Evolutionary conservation across 331 rosid genomes (phyloP).

Genomic region (Malus hybrid): DNA sequence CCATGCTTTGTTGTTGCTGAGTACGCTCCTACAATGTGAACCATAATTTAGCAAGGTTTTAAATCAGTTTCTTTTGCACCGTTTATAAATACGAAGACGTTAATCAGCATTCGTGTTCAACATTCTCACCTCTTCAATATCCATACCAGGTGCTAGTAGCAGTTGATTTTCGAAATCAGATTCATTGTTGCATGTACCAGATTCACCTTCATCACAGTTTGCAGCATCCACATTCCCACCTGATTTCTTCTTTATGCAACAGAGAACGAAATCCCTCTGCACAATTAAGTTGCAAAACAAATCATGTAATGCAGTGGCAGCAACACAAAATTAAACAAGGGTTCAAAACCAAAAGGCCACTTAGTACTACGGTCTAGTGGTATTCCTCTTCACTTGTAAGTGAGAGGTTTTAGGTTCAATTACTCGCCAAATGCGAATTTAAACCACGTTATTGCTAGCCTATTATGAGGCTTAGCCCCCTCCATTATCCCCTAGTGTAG

Average conservation of each 20-base stretch:
- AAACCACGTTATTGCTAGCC: no score
- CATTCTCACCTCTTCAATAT: constrained; percentile 12
- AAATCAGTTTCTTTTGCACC: no score
- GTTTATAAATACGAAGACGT: no score
- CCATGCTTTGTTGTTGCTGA: not conserved
- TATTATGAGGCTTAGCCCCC: no score
- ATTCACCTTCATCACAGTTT: constrained; percentile 18
- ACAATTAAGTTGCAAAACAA: constrained; percentile 1
- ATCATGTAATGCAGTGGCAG: not conserved
- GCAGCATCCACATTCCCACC: constrained; percentile 6
- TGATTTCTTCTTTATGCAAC: constrained; percentile 24
- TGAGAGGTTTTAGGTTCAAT: not conserved
- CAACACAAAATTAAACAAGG: not conserved
- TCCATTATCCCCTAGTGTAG: no score
- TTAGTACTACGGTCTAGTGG: no score
- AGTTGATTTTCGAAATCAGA: constrained; percentile 8
- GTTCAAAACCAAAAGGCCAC: not conserved
- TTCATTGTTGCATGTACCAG: not conserved
- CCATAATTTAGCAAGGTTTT: not conserved
- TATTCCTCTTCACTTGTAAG: no score
- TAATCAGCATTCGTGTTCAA: not conserved
- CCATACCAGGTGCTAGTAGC: not conserved
- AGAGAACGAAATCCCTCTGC: constrained; percentile 37
- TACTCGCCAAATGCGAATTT: no score
- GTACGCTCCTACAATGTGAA: not conserved